Base-by-base conservation (phyloP, 352 stramenopile species). In the Pythium brassicae region DNA sequence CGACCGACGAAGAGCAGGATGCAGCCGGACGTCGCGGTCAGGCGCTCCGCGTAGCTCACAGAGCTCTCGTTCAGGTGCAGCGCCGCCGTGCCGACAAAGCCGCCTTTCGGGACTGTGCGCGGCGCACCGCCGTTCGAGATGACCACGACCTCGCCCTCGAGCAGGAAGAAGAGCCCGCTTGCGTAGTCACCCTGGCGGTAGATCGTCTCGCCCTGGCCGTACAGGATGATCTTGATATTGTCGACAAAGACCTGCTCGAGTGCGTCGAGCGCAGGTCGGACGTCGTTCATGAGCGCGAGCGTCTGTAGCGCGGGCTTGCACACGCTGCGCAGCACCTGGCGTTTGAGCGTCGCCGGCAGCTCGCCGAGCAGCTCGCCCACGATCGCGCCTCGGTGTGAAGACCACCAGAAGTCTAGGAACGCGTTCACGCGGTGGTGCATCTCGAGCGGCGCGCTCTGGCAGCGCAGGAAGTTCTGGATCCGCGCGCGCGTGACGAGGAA, bases 331-430 rank as follows among this genome's bases (percentile, higher is more conserved):
- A 74, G 43, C 23, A 80, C 70, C 9, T 74, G 57, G 12, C 55
- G 59, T 23, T 63, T 62, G 17, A 73, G 59, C 0, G 35, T 48
- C 11, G 53, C 27, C 2, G 71, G 71, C 8, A 80, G 45, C 29
- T 80, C 71, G 6, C 44, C 53, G 1, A 80, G 48, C 2, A 80
- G 54, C 43, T 76, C 53, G 23, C 68, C 61, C 20, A 77, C 74
- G 48, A 75, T 68, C 10, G 68, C 71, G 19, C 71, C 71, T 15
- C 71, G 65, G 32, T 80, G 71, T 2, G 68, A 71, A 5, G 68
- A 69, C 71, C 71, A 77, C 71, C 71, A 80, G 47, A 69, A 80
- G 32, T 80, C 69, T 14, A 80, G 48, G 25, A 77, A 80, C 49
- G 68, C 63, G 35, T 68, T 75, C 3, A 80, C 68, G 9, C 68